Evolutionary conservation across 768 basidiomycete genomes (phyloP), one percentile per base, ranked within the genome.

Genomic region (Nidularia pulvinata): DNA sequence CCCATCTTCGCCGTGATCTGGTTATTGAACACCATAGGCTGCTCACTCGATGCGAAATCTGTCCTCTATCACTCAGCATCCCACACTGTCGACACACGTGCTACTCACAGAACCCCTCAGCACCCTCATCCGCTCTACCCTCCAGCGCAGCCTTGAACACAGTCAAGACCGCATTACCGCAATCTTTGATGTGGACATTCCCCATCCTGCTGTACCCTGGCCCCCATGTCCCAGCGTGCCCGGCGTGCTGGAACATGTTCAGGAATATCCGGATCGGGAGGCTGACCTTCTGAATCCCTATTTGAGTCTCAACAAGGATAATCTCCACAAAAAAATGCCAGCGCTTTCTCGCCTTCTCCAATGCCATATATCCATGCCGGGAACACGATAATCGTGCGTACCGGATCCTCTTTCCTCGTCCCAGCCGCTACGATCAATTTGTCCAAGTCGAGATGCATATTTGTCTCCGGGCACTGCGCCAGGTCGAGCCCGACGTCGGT

Each of bases 291-390:
- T 72, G 70, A 32, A 75, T 58, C 51, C 16, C 25, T 37, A 44
- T 49, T 39, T 46, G 32, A n/a, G 9, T 43, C 30, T 34, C 33
- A 43, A 25, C 6, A 13, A 22, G 46, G 19, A 42, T 1, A 7
- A 16, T 6, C 19, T 37, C 49, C 37, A n/a, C n/a, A n/a, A n/a
- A n/a, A n/a, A n/a, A n/a, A n/a, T n/a, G n/a, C n/a, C n/a, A n/a
- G n/a, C n/a, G n/a, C n/a, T n/a, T n/a, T n/a, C n/a, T n/a, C n/a
- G n/a, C 73, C 75, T 65, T 73, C 61, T 13, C 77, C 72, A 11
- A 76, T 54, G 2, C 77, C 75, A 55, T 76, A 80, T 1, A 79
- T 72, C 68, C 74, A 68, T 19, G 60, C 69, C 9, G 78, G 77
- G 47, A 64, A 72, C 33, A 72, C 61, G 48, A 78, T 74, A 44